Base-by-base conservation (phyloP, 139 green algal genomes). In the Ostreobium quekettii region DNA sequence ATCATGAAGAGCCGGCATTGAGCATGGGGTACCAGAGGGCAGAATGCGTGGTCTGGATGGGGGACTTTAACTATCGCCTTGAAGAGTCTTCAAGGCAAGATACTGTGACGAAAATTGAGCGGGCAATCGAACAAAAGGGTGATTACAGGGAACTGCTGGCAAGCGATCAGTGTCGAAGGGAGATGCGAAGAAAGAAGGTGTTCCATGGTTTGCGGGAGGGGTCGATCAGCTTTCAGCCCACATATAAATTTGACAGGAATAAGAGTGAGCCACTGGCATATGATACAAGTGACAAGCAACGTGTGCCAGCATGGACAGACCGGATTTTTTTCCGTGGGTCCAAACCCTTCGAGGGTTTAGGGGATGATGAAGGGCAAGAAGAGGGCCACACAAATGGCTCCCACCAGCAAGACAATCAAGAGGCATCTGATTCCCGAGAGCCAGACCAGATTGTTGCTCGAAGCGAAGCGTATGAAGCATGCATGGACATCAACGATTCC, bases 201-300 rank as follows among this genome's bases (percentile, higher is more conserved):
- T 95, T 95, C 61, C 62, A 62, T 3, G 77, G 84, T 42, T 66
- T 95, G 60, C 60, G 47, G 24, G 89, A 96, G 76, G 88, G 72
- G 1, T 64, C 73, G 32, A 86, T 97, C 42, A 58, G 53, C n/a
- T 97, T 97, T 73, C 72, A 79, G 33, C 91, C 91, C 60, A 97
- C 91, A 8, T 97, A 96, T 82, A 97, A 97, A 78, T 96, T 95
- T 70, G 82, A 95, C 72, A 91, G 91, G 70, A 59, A 60, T 48
- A 59, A 60, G 39, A 1, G 37, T 2, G 46, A 2, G n/a, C 72
- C 72, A n/a, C 37, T 69, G 36, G 71, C 64, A 1, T 95, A 95
- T 60, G 88, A 95, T 78, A 84, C 75, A 15, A 81, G 74, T 30
- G 90, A 97, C 79, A 97, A 97, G 80, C 69, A 75, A 62, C 75